phyloP scores from a whole-genome alignment of 2,329 filamentous ascomycete genomes.

The Bipolaris victoriae region DNA sequence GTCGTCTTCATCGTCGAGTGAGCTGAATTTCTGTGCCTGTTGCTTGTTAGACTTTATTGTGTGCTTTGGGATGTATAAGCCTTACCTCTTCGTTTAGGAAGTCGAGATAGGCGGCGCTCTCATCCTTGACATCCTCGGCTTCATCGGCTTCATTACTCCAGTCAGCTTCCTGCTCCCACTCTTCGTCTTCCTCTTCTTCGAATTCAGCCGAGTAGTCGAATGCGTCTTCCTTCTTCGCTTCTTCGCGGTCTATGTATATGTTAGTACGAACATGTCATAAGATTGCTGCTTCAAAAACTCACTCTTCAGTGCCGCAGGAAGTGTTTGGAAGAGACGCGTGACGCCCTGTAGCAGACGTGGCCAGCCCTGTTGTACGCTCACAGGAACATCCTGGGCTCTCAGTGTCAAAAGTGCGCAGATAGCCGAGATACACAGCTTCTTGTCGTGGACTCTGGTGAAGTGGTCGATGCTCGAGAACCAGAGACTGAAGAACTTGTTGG shows the following conservation, averaged over 20 bases:
- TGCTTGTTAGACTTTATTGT: slow-evolving; percentile 33
- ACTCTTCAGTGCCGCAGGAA: slow-evolving; percentile 88
- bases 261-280: slow-evolving; percentile 31
- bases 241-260: slow-evolving; percentile 72
- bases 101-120: slow-evolving; percentile 92
- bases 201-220: slow-evolving; percentile 79
- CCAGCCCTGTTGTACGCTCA: slow-evolving; percentile 95
- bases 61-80: slow-evolving; percentile 1
- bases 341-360: slow-evolving; percentile 87
- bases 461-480: slow-evolving; percentile 97
- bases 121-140: slow-evolving; percentile 74
- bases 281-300: slow-evolving; percentile 42
- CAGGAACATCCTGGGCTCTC: slow-evolving; percentile 79
- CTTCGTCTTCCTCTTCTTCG: slow-evolving; percentile 76
- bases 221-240: slow-evolving; percentile 83
- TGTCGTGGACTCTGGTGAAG: slow-evolving; percentile 95
- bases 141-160: slow-evolving; percentile 71
- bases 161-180: slow-evolving; percentile 79
- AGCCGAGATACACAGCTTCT: slow-evolving; percentile 95
- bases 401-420: slow-evolving; percentile 86
- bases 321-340: slow-evolving; percentile 86
- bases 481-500: slow-evolving; percentile 97
- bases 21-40: slow-evolving; percentile 82
- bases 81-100: slow-evolving; percentile 89
- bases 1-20: slow-evolving; percentile 73